phyloP scores from a whole-genome alignment of 1,284 basidiomycete species.

The Fomes fomentarius region DNA sequence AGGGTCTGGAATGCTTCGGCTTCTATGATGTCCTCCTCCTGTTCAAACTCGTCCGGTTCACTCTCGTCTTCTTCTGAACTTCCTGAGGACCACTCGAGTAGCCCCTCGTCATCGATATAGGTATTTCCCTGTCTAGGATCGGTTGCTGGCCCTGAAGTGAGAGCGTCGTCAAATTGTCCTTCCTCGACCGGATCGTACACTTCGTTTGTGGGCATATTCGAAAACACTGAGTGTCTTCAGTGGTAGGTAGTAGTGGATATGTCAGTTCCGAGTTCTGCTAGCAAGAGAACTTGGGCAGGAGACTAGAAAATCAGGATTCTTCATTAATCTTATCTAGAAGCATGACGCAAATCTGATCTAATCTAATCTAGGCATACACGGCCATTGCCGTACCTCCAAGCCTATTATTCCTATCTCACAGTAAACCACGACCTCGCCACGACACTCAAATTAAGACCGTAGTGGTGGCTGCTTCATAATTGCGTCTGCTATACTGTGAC shows the following conservation, averaged over 20 bases:
- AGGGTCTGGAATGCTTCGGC: slow-evolving; percentile 48
- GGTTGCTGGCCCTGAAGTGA: slow-evolving; percentile 7
- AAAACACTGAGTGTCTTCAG: too few species aligned
- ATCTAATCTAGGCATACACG: not conserved
- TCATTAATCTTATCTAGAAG: not conserved
- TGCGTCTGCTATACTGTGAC: not conserved
- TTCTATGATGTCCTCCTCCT: slow-evolving; percentile 32
- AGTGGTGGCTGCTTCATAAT: too few species aligned
- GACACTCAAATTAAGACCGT: too few species aligned
- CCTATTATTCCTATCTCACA: too few species aligned
- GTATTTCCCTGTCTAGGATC: slow-evolving; percentile 29
- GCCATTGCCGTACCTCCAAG: too few species aligned
- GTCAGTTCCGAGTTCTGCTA: too few species aligned
- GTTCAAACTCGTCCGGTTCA: slow-evolving; percentile 30
- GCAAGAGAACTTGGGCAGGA: not conserved
- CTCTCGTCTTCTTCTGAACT: slow-evolving; percentile 26
- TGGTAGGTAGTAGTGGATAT: too few species aligned
- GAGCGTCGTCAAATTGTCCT: slow-evolving; percentile 37
- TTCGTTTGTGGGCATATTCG: not conserved
- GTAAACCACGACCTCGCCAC: too few species aligned
- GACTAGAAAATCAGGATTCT: not conserved
- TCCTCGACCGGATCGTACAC: slow-evolving; percentile 19
- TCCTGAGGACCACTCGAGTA: slow-evolving; percentile 32
- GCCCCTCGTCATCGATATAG: slow-evolving; percentile 33
- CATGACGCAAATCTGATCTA: not conserved